A percentile compares a stretch with the other conserved stretches of the same genome.
Conservation (phyloP, 1,284 basidiomycete species). For the Lignosus rhinocerotis region DNA sequence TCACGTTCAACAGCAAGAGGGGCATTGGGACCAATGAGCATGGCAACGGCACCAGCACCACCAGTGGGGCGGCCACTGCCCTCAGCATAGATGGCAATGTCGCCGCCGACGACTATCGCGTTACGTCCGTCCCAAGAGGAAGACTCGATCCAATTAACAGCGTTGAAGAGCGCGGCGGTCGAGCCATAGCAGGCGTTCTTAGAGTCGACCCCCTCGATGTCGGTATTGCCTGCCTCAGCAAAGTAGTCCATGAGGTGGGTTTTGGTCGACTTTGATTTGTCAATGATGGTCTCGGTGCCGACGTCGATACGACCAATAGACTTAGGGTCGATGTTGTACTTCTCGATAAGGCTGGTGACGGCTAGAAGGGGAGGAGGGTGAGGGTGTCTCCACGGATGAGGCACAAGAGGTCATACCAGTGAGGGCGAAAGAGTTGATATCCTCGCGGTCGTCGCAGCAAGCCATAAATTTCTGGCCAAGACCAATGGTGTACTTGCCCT, state of each 20-base stretch:
- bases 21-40: constrained; percentile 95
- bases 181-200: constrained; percentile 99
- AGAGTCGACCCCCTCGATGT: constrained; percentile 98
- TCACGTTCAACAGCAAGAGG: constrained; percentile 94
- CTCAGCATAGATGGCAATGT: constrained; percentile 98
- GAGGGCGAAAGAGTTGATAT: constrained; percentile 97
- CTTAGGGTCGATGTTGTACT: constrained; percentile 95
- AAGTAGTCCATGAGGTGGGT: constrained; percentile 99
- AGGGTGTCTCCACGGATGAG: not conserved
- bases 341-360: constrained; percentile 86
- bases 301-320: constrained; percentile 98
- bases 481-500: constrained; percentile 99
- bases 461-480: constrained; percentile 99
- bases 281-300: constrained; percentile 98
- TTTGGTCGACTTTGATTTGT: constrained; percentile 99
- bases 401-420: constrained; percentile 64
- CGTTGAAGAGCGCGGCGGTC: constrained; percentile 97
- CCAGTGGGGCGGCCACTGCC: constrained; percentile 94
- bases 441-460: constrained; percentile 95
- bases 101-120: constrained; percentile 95
- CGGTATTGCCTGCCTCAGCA: constrained; percentile 86
- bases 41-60: constrained; percentile 93
- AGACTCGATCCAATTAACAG: constrained; percentile 96
- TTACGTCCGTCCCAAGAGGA: constrained; percentile 98
- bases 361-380: constrained; percentile 43